Percentiles rank a stretch among this genome's conserved stretches.
Evolutionary conservation across 2,329 filamentous ascomycete genomes (phyloP).

Genomic region (Colletotrichum sp.): DNA sequence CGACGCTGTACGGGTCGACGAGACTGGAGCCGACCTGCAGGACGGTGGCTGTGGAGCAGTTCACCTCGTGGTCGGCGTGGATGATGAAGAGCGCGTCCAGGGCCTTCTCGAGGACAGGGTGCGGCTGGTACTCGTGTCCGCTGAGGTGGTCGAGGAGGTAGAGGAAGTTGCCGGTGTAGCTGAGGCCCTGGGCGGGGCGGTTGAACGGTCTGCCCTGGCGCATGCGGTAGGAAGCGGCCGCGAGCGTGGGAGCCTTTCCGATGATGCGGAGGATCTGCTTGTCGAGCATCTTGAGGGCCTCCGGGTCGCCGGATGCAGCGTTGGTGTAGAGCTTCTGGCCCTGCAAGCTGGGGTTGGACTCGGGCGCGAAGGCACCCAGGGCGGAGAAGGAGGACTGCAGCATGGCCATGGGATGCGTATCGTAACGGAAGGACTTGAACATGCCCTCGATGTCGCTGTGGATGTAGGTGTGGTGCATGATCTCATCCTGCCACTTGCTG

Average conservation of each 20-base stretch:
- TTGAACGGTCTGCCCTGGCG: conserved; percentile 57
- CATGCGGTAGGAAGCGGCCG: conserved; percentile 58
- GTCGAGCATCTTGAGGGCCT: conserved; percentile 49
- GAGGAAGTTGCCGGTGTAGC: conserved; percentile 61
- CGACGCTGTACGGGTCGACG: conserved; percentile 60
- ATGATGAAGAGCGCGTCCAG: conserved; percentile 60
- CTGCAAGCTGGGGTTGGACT: conserved; percentile 54
- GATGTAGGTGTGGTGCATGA: conserved; percentile 57
- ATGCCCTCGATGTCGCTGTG: conserved; percentile 55
- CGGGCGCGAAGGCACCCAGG: conserved; percentile 53
- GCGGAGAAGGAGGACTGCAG: conserved; percentile 54
- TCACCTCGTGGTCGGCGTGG: conserved; percentile 65
- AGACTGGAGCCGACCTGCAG: conserved; percentile 61
- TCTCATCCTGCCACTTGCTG: conserved; percentile 47
- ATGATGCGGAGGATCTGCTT: conserved; percentile 58
- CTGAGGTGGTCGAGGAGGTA: conserved; percentile 59
- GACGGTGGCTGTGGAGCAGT: conserved; percentile 60
- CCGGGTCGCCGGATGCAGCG: conserved; percentile 44
- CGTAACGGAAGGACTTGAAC: conserved; percentile 56
- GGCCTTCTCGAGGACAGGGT: conserved; percentile 54
- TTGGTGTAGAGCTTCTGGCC: conserved; percentile 56
- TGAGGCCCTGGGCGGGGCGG: conserved; percentile 49
- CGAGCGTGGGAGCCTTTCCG: conserved; percentile 55
- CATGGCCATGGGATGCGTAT: conserved; percentile 59
- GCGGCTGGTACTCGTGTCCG: conserved; percentile 49